Conservation (phyloP, 768 basidiomycete genomes). For the Infundibulicybe gibba region DNA sequence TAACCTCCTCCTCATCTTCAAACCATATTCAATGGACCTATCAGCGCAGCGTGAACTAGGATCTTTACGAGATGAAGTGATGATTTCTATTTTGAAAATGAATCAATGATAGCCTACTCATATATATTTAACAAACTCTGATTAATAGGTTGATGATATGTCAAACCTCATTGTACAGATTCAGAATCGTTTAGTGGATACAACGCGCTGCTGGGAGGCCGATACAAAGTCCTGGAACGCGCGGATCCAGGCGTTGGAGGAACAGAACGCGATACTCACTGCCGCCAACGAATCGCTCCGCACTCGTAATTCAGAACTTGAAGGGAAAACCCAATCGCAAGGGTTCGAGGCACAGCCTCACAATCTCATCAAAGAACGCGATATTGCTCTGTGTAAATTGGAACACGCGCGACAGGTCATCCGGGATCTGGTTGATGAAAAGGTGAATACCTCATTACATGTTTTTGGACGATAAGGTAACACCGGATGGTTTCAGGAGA, state of each 20-base stretch:
- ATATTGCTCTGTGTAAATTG: constrained; percentile 26
- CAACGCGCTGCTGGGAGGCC: constrained; percentile 7
- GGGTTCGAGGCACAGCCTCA: constrained; percentile 21
- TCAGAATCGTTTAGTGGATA: constrained; percentile 10
- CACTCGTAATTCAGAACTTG: constrained; percentile 29
- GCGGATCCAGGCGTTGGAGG: constrained; percentile 36
- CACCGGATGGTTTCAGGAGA: background rate
- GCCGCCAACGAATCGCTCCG: constrained; percentile 22
- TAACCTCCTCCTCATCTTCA: background rate
- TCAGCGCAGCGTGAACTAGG: constrained; percentile 4
- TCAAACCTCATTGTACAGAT: constrained; percentile 7
- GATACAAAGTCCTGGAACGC: constrained; percentile 10
- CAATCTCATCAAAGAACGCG: constrained; percentile 27
- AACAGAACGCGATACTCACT: constrained; percentile 16
- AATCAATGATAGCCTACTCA: background rate
- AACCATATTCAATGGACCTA: constrained; percentile 5
- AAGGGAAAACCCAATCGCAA: constrained; percentile 17
- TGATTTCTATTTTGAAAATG: background rate
- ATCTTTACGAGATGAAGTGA: constrained; percentile 25
- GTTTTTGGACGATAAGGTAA: constrained; percentile 1
- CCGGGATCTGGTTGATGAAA: constrained; percentile 36
- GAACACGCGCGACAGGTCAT: constrained; percentile 36
- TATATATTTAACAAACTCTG: constrained; percentile 1
- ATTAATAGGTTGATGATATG: constrained; percentile 9
- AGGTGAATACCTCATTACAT: constrained; percentile 15